A percentile compares a stretch with the other conserved stretches of the same genome.
These are phyloP conservation scores for Pachysandra terminalis DNA, from an alignment of 164 flowering plant genomes.

Conservation along the genomic window DNA sequence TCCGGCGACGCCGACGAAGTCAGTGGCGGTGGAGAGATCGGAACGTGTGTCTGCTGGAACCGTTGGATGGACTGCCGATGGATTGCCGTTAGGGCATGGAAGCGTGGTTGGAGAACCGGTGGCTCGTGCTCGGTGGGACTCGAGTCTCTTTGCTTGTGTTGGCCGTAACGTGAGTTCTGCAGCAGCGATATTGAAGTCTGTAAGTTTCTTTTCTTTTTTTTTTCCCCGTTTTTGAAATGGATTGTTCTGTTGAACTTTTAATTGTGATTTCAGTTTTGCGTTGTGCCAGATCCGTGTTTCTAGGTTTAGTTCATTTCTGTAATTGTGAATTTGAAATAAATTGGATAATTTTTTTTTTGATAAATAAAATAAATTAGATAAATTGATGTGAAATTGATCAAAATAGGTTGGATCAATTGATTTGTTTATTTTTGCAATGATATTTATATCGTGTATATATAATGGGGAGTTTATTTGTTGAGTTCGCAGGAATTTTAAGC, in stretches of 20 bases:
- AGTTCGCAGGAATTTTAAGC: too few species aligned
- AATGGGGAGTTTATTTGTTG: too few species aligned
- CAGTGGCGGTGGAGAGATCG: background rate
- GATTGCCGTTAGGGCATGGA: constrained; percentile 59
- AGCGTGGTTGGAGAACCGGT: constrained; percentile 72
- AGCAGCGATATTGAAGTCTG: constrained; percentile 99
- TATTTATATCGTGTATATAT: too few species aligned
- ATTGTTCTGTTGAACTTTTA: background rate
- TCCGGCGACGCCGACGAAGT: constrained; percentile 13
- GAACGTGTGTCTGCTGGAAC: background rate
- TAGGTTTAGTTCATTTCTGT: background rate
- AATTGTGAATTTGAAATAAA: too few species aligned
- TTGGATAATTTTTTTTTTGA: too few species aligned
- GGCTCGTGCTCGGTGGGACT: constrained; percentile 58
- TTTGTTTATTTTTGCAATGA: too few species aligned
- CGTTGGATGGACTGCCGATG: constrained; percentile 72
- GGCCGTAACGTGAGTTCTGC: constrained; percentile 82
- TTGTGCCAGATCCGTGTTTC: background rate
- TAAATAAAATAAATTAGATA: too few species aligned
- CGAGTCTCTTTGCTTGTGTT: constrained; percentile 65
- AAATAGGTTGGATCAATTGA: too few species aligned
- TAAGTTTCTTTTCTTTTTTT: constrained; percentile 23
- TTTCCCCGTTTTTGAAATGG: too few species aligned
- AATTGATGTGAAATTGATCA: too few species aligned
- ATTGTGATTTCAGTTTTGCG: background rate